These are phyloP conservation scores for Lactarius hengduanensis DNA, from an alignment of 768 basidiomycete genomes.

Conservation along the genomic window DNA sequence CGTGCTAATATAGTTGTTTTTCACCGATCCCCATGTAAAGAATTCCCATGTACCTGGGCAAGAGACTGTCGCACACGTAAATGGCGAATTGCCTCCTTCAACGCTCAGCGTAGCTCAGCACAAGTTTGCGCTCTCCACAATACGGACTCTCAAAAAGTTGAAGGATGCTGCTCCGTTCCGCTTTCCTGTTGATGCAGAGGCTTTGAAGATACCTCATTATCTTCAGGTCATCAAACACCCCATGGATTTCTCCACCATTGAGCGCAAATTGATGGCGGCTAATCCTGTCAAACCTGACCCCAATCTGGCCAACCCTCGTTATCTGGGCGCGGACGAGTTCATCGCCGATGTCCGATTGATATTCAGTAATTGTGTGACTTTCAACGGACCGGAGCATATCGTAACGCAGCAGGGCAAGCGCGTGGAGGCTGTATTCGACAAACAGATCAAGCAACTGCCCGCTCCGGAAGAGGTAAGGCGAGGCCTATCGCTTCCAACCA, in stretches of 20 bases:
- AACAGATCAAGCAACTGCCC: slow-evolving; percentile 82
- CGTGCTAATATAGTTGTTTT: slow-evolving; percentile 56
- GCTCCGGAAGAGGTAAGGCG: slow-evolving; percentile 66
- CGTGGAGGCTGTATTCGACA: slow-evolving; percentile 84
- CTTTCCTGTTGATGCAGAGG: slow-evolving; percentile 84
- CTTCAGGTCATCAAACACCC: slow-evolving; percentile 81
- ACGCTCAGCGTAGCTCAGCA: slow-evolving; percentile 68
- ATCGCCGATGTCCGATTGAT: slow-evolving; percentile 82
- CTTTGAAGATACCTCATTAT: slow-evolving; percentile 85
- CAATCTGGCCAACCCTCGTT: slow-evolving; percentile 72
- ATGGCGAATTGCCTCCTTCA: slow-evolving; percentile 36
- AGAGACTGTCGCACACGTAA: slow-evolving; percentile 24
- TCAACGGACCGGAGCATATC: slow-evolving; percentile 90
- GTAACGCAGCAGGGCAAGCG: slow-evolving; percentile 78
- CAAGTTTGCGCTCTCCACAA: slow-evolving; percentile 72
- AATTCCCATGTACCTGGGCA: slow-evolving; percentile 21
- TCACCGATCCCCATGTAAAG: slow-evolving; percentile 28
- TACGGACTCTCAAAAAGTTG: slow-evolving; percentile 81
- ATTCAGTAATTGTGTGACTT: slow-evolving; percentile 83
- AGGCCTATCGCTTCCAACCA: neutral
- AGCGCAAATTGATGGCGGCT: slow-evolving; percentile 78
- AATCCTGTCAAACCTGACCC: slow-evolving; percentile 76
- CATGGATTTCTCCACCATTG: slow-evolving; percentile 93
- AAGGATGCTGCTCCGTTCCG: slow-evolving; percentile 83
- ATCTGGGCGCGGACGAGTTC: slow-evolving; percentile 76